Base-by-base conservation (phyloP, 495 filamentous ascomycete species). In the Talaromyces borbonicus region DNA sequence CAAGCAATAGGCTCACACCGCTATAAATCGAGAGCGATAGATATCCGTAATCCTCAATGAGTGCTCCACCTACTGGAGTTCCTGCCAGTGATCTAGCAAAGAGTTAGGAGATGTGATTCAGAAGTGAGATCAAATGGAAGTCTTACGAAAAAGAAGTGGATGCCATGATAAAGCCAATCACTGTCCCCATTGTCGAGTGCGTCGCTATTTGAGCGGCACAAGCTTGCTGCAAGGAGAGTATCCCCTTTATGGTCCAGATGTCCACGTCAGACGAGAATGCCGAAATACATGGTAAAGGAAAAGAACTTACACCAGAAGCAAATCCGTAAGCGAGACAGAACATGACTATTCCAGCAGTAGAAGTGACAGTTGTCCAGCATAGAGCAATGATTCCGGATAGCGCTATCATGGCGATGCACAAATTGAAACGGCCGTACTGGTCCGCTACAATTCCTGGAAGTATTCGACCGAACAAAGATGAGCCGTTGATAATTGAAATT, bases 341-440 rank as follows among this genome's bases (percentile, higher is more conserved):
- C 2, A 70, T 42, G 1, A 64, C 63, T 23, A 67, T 29, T 0
- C 65, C 65, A 0, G 57, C 56, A 2, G 60, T 54, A 3, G 59
- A 59, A 1, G 56, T 56, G 0, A 57, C 65, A 16, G 51, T 61
- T 4, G 63, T 65, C 67, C 63, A 67, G 42, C 62, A 67, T 3
- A 67, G 25, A 0, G 62, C 62, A 33, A 67, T 58, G 0, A 88
- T 64, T 2, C 68, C 73, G 0, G 81, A 75, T 12, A 74, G 60
- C 15, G 66, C 62, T 0, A 70, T 66, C 39, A 79, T 77, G 3
- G 78, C 19, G n/a, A 85, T 69, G 58, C 80, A 80, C 26, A 71
- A 66, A 57, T 89, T 88, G 67, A 78, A 88, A 20, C 77, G 72
- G 0, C 85, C 86, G 24, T 84, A 57, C 45, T 69, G 72, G 57